phyloP scores from a whole-genome alignment of 768 basidiomycete species.

The Gloeostereum incarnatum region DNA sequence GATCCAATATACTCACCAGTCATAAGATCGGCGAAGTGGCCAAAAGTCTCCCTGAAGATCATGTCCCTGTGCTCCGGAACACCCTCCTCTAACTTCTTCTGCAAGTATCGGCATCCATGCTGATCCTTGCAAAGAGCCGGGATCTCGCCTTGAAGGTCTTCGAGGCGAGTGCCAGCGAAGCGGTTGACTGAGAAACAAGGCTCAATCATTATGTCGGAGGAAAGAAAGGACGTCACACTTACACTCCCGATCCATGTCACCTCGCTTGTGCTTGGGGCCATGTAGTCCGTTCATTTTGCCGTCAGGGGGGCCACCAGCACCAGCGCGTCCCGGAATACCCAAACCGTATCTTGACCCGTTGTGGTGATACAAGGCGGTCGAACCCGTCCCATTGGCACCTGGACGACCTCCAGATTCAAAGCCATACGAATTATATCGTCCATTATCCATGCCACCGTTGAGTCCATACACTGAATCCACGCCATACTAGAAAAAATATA shows the following conservation, averaged over 20 bases:
- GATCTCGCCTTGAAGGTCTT: slow-evolving; percentile 94
- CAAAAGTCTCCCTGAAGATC: slow-evolving; percentile 98
- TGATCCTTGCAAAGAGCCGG: slow-evolving; percentile 95
- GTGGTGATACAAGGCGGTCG: slow-evolving; percentile 72
- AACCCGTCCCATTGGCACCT: slow-evolving; percentile 38
- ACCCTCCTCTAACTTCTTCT: slow-evolving; percentile 98
- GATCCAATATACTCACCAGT: slow-evolving; percentile 47
- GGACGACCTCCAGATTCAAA: slow-evolving; percentile 39
- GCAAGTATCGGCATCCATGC: slow-evolving; percentile 95
- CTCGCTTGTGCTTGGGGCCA: slow-evolving; percentile 91
- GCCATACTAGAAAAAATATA: slow-evolving; percentile 31
- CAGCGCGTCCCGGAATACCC: slow-evolving; percentile 44
- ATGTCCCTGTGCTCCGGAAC: slow-evolving; percentile 94
- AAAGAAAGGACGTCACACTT: slow-evolving; percentile 12
- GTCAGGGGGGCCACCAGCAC: slow-evolving; percentile 38
- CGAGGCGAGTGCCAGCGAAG: slow-evolving; percentile 90
- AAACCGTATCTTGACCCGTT: slow-evolving; percentile 71
- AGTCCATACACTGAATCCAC: slow-evolving; percentile 48
- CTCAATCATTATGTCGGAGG: not conserved
- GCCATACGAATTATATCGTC: slow-evolving; percentile 48
- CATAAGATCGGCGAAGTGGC: slow-evolving; percentile 97
- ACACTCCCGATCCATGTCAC: slow-evolving; percentile 88
- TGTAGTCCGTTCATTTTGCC: slow-evolving; percentile 85
- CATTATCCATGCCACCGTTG: slow-evolving; percentile 37
- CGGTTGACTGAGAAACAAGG: slow-evolving; percentile 70